Evolutionary conservation across 768 basidiomycete species (phyloP).

Genomic region (Amylocystis lapponica): DNA sequence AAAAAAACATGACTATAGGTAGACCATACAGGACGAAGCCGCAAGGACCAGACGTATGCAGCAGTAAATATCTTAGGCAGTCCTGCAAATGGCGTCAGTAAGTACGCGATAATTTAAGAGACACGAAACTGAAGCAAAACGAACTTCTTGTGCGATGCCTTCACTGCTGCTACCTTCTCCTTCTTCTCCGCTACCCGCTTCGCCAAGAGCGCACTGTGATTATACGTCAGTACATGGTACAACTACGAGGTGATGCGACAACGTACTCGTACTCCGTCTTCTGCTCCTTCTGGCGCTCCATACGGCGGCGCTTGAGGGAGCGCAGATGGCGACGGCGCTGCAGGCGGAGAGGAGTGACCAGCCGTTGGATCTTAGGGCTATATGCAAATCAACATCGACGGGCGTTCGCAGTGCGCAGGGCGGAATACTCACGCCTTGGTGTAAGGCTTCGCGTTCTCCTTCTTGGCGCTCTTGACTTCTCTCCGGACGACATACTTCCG

Average conservation of each 20-base stretch:
- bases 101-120: neutral
- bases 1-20: slow-evolving; percentile 24
- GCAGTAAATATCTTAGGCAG: slow-evolving; percentile 19
- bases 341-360: slow-evolving; percentile 91
- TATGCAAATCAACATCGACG: no score
- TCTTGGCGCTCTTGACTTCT: slow-evolving; percentile 87
- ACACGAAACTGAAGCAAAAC: slow-evolving; percentile 13
- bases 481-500: slow-evolving; percentile 94
- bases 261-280: slow-evolving; percentile 88
- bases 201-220: slow-evolving; percentile 56
- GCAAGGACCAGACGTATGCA: slow-evolving; percentile 16
- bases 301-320: slow-evolving; percentile 80
- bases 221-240: slow-evolving; percentile 3
- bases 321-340: slow-evolving; percentile 93
- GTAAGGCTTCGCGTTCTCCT: slow-evolving; percentile 86
- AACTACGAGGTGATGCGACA: neutral
- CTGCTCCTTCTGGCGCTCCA: slow-evolving; percentile 92
- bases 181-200: slow-evolving; percentile 94
- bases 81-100: slow-evolving; percentile 7
- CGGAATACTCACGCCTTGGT: slow-evolving; percentile 83
- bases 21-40: slow-evolving; percentile 24
- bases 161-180: slow-evolving; percentile 82
- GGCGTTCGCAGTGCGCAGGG: neutral
- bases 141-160: slow-evolving; percentile 75
- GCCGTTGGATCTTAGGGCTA: slow-evolving; percentile 94